phyloP scores from a whole-genome alignment of 2,329 filamentous ascomycete species.

The Gaeumannomyces tritici region DNA sequence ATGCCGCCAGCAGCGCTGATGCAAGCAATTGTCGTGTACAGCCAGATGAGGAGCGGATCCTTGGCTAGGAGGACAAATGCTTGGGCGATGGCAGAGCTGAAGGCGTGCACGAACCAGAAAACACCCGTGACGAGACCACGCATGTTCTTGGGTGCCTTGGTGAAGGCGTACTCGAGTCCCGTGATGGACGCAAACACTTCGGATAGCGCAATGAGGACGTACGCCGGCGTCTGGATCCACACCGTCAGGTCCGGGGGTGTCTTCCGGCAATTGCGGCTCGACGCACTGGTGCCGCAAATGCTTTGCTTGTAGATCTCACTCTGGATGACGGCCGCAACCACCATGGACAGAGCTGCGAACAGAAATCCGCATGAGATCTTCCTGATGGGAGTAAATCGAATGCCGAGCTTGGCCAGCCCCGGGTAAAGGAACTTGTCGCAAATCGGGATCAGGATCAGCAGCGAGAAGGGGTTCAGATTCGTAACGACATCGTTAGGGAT shows the following conservation, averaged over 20 bases:
- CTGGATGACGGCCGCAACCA: conserved; percentile 43
- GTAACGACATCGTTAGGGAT: conserved; percentile 69
- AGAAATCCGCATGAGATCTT: conserved; percentile 64
- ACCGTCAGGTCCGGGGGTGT: conserved; percentile 41
- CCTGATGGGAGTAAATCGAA: conserved; percentile 66
- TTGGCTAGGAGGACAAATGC: conserved; percentile 24
- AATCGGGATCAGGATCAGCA: conserved; percentile 66
- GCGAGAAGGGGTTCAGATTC: conserved; percentile 64
- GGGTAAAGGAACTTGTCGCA: conserved; percentile 62
- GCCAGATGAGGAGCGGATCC: conserved; percentile 64
- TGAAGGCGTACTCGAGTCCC: conserved; percentile 64
- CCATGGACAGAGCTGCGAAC: conserved; percentile 49
- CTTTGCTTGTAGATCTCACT: conserved; percentile 54
- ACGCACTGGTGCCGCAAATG: conserved; percentile 40
- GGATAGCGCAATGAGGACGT: conserved; percentile 36
- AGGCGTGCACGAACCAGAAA: conserved; percentile 5
- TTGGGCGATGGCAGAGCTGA: conserved; percentile 51
- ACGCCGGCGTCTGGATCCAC: conserved; percentile 44
- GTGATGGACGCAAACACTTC: conserved; percentile 42
- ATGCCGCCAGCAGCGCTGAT: conserved; percentile 52
- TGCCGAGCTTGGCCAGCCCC: conserved; percentile 48
- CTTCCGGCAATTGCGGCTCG: conserved; percentile 33
- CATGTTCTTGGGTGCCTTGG: conserved; percentile 71
- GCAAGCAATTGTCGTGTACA: conserved; percentile 59
- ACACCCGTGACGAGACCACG: conserved; percentile 58